These are phyloP conservation scores for Sporothrix globosa DNA, from an alignment of 2,329 filamentous ascomycete species.

Conservation along the genomic window DNA sequence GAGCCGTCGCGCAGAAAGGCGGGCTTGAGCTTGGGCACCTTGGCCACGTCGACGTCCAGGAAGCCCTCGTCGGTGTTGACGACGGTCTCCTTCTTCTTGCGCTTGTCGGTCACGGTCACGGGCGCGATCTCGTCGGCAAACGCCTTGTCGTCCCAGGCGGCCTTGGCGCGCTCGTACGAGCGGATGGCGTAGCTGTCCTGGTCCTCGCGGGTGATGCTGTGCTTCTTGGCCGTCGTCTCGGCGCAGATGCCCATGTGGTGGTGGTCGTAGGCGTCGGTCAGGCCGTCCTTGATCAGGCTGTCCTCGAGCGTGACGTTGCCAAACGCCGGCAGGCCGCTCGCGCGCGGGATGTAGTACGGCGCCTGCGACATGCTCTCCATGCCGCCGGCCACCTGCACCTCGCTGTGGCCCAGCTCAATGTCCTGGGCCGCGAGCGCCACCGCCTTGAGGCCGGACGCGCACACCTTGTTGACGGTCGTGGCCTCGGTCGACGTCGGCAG, in stretches of 20 bases:
- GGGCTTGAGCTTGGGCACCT: conserved; percentile 82
- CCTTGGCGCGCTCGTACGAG: conserved; percentile 86
- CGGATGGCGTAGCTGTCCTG: conserved; percentile 91
- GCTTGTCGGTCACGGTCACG: conserved; percentile 72
- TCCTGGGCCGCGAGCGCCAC: conserved; percentile 89
- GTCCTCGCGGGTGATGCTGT: conserved; percentile 76
- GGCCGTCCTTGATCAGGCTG: conserved; percentile 88
- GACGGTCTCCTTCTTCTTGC: conserved; percentile 74
- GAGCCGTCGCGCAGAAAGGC: conserved; percentile 85
- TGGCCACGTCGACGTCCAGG: conserved; percentile 82
- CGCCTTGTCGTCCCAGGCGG: conserved; percentile 78
- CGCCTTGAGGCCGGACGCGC: conserved; percentile 91
- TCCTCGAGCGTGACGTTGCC: conserved; percentile 88
- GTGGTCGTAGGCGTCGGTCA: conserved; percentile 95
- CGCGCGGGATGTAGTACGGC: conserved; percentile 84
- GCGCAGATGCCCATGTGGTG: conserved; percentile 98
- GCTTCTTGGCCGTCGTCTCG: conserved; percentile 90
- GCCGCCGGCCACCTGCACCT: conserved; percentile 88
- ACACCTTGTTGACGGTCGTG: conserved; percentile 96
- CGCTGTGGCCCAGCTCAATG: conserved; percentile 86
- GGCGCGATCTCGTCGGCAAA: conserved; percentile 91
- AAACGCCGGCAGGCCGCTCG: conserved; percentile 81
- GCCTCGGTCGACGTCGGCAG: conserved; percentile 81
- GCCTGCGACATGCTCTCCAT: conserved; percentile 99
- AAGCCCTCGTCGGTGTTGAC: conserved; percentile 87